Conservation (phyloP, 78 protist species). For the Dictyostelium capitatum region DNA sequence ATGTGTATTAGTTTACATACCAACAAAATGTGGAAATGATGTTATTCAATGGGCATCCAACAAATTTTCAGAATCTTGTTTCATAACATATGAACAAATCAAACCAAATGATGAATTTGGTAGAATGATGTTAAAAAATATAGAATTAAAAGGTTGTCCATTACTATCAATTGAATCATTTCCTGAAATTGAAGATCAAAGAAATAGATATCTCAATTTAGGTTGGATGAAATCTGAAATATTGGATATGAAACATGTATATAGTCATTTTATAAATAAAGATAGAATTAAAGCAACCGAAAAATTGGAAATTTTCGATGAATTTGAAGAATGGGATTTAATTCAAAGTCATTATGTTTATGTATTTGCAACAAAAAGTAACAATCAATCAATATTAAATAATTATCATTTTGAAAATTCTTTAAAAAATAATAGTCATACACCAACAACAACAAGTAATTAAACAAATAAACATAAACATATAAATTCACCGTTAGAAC, state of each 20-base stretch:
- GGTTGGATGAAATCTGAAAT: constrained; percentile 75
- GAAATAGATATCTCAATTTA: constrained; percentile 28
- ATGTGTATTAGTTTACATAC: constrained; percentile 73
- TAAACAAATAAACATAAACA: not conserved
- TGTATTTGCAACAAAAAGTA: constrained; percentile 68
- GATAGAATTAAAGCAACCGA: constrained; percentile 56
- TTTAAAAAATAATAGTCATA: not conserved
- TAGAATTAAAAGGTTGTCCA: constrained; percentile 84
- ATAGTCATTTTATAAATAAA: constrained; percentile 67
- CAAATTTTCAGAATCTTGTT: constrained; percentile 39
- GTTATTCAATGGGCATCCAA: constrained; percentile 58
- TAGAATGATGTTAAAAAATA: constrained; percentile 81
- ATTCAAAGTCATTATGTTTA: constrained; percentile 79
- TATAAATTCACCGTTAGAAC: not conserved
- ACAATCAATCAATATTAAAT: not conserved
- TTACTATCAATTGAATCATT: constrained; percentile 54
- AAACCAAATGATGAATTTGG: constrained; percentile 85
- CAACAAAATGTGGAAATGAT: constrained; percentile 46
- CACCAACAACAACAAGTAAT: not conserved
- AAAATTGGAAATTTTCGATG: constrained; percentile 80
- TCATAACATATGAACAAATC: constrained; percentile 82
- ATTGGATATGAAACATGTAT: constrained; percentile 67
- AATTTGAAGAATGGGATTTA: constrained; percentile 84
- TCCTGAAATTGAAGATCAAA: constrained; percentile 72
- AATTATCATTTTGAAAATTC: constrained; percentile 30